These are phyloP conservation scores for Serpula lacrymans DNA, from an alignment of 768 basidiomycete species.

Conservation along the genomic window DNA sequence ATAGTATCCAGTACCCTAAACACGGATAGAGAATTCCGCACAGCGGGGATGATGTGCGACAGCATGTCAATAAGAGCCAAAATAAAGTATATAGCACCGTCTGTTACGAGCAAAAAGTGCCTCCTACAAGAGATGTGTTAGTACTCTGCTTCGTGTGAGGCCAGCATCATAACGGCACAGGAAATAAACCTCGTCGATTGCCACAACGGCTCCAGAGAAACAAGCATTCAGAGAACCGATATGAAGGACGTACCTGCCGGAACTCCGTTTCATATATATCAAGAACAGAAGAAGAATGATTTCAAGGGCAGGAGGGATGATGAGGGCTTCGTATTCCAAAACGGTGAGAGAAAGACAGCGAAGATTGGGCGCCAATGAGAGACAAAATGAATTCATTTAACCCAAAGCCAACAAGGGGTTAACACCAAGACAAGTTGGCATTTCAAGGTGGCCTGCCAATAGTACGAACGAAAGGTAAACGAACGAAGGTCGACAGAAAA, in stretches of 20 bases:
- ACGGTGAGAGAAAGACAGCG: constrained; percentile 58
- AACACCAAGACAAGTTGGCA: constrained; percentile 27
- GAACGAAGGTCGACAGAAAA: constrained; percentile 22
- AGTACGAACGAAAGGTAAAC: constrained; percentile 12
- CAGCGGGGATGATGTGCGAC: constrained; percentile 51
- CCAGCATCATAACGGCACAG: not conserved
- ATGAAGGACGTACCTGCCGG: constrained; percentile 42
- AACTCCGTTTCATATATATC: constrained; percentile 44
- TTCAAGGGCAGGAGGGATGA: constrained; percentile 66
- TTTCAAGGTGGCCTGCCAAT: constrained; percentile 28
- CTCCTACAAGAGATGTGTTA: constrained; percentile 25
- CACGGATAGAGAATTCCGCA: constrained; percentile 38
- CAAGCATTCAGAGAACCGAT: not conserved
- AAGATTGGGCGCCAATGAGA: constrained; percentile 67
- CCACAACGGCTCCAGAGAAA: constrained; percentile 10
- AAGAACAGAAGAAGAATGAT: constrained; percentile 55
- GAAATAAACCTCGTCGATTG: not conserved
- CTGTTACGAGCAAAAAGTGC: constrained; percentile 57
- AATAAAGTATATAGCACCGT: constrained; percentile 58
- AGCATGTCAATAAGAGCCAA: constrained; percentile 61
- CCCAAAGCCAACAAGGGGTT: constrained; percentile 12
- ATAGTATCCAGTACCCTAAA: constrained; percentile 57
- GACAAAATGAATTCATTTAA: constrained; percentile 56
- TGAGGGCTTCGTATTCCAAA: constrained; percentile 44
- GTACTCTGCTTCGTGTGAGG: not conserved